phyloP scores from a whole-genome alignment of 1,284 basidiomycete species.

The Neolentinus lepideus region DNA sequence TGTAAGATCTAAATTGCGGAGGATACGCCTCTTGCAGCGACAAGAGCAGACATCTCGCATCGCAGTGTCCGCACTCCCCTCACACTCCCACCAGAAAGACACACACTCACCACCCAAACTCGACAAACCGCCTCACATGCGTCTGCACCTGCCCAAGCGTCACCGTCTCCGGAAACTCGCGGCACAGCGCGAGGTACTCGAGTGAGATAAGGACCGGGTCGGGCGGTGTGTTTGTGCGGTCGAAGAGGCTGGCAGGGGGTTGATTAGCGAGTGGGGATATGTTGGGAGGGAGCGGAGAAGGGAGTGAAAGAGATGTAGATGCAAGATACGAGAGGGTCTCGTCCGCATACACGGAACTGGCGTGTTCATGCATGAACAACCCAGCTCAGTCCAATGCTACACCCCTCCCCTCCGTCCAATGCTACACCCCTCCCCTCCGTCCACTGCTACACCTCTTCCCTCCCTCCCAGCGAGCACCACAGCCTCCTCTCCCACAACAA shows the following conservation, averaged over 20 bases:
- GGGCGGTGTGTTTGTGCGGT: slow-evolving; percentile 7
- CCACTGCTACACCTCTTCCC: no score
- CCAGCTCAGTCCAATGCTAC: no score
- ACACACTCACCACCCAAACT: slow-evolving; percentile 50
- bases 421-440: no score
- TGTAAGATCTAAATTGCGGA: no score
- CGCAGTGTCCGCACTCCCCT: no score
- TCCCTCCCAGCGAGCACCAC: no score
- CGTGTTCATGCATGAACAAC: no score
- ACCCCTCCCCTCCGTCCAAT: no score
- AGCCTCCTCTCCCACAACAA: no score
- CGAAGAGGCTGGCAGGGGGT: neutral
- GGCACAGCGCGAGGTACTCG: slow-evolving; percentile 56
- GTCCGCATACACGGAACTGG: no score
- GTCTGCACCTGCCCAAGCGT: slow-evolving; percentile 41
- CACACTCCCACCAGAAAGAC: neutral
- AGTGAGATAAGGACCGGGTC: slow-evolving; percentile 57
- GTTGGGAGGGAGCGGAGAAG: neutral
- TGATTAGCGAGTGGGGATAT: neutral
- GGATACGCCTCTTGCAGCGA: no score
- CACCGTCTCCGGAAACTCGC: slow-evolving; percentile 36
- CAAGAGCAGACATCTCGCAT: no score
- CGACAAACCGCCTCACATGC: slow-evolving; percentile 56
- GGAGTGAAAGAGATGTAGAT: neutral
- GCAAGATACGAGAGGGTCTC: neutral